Evolutionary conservation across 495 filamentous ascomycete genomes (phyloP), one percentile per base, ranked within the genome.

Genomic region (Xylaria palmicola): DNA sequence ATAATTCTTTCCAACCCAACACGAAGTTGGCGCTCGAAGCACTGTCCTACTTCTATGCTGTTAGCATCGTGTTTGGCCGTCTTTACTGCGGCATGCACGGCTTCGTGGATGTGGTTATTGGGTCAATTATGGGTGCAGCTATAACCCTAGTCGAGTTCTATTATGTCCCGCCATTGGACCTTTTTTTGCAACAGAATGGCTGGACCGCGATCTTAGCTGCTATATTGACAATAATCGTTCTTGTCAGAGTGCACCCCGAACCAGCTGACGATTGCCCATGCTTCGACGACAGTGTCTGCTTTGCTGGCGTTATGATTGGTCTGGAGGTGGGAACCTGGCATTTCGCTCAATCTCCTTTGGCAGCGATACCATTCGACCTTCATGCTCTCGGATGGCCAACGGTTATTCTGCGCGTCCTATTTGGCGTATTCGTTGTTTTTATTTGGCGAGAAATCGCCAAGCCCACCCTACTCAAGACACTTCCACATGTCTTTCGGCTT

Each of bases 51-150:
- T 83, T 88, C 53, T 98, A 98, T 68, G 91, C 90, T 10, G 71
- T 85, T n/a, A 96, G 93, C 22, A 97, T 98, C 63, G 79, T 96
- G 26, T 66, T 98, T 55, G 94, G 94, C 20, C 85, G 94, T 45
- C 76, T 98, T 22, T 98, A 98, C 75, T 98, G 94, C 70, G 94
- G 94, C 51, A 98, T 98, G 94, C 94, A 98, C 75, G 94, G 94
- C 36, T 94, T 98, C 75, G 77, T 96, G 40, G 94, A 98, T 72
- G 90, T 96, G 12, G 74, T 91, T 13, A 69, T 93, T 62, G 94
- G 94, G 2, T 89, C 85, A 51, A 62, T 84, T 19, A 79, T 98
- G 54, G 94, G 93, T 17, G 86, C 86, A 22, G 60, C 69, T 29
- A 82, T 85, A 60, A 78, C 91, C 2, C 72, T 88, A 19, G 66